Base-by-base conservation (phyloP, 257 asterid species). In the Primulina eburnea region DNA sequence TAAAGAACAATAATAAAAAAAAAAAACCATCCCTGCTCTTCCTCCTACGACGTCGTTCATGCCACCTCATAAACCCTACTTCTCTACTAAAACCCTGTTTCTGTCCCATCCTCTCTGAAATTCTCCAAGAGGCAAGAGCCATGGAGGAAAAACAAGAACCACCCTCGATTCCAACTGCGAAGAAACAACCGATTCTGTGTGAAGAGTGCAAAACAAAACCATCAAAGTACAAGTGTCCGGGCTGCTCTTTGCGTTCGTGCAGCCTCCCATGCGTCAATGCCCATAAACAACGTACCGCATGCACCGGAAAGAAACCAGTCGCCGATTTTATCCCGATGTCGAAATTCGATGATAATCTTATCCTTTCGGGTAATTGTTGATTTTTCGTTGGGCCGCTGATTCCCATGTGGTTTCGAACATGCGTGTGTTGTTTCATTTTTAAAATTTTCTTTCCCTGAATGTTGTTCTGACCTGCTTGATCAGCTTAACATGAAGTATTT, bases 161-260 rank as follows among this genome's bases (percentile, higher is more conserved):
- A 38, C 5, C 65, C 10, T 26, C 78, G 14, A 43, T 64, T 58
- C 40, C 82, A 2, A 64, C 34, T 77, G 28, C 63, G 26, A 75
- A 65, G 17, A 11, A 56, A n/a, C 56, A 53, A 26, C 75, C 77
- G 60, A 16, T n/a, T 73, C 32, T 78, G 69, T 92, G 97, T 68
- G 84, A 78, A 81, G 96, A 88, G 77, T 92, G 97, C 87, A 84
- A 83, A 47, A 47, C 53, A 29, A 85, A 89, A 18, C 76, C 91
- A 29, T 89, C 92, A 43, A 90, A 86, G 76, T 93, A 93, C 88
- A 90, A 87, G 71, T 93, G 99, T 77, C 99, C 97, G 7, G 94
- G 90, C 2, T 93, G 99, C 85, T 85, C 85, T 9, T 26, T 81
- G 20, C 97, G 99, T 65, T 71, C 97, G 7, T 93, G 99, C 67